Base-by-base conservation (phyloP, 495 filamentous ascomycete species). In the Aspergillus leporis region DNA sequence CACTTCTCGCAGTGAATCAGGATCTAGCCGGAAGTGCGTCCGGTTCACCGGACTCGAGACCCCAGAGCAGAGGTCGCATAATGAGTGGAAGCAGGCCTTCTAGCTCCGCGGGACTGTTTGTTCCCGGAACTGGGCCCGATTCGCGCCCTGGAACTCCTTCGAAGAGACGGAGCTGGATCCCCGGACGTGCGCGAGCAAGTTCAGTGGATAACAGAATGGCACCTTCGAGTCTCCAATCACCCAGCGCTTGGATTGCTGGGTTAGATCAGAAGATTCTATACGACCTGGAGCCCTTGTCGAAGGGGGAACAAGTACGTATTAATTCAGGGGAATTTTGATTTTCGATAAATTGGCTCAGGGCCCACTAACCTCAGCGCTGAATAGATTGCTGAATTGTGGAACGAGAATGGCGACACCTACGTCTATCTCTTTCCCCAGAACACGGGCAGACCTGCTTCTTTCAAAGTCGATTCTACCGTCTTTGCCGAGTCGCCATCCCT, bases 311-410 rank as follows among this genome's bases (percentile, higher is more conserved):
- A 75, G 84, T 86, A 75, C 45, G 70, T 56, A 45, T n/a, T 14
- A 21, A 22, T 55, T 18, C 54, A 47, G 10, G 38, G 14, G 19
- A 38, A n/a, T 21, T 25, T n/a, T 18, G 5, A 16, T 55, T 10
- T 22, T 6, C n/a, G 21, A 12, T 13, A 28, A 34, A 48, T 9
- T 18, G 21, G 16, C 16, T 18, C n/a, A n/a, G 2, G 2, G 18
- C n/a, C 52, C 28, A 46, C 61, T 55, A 59, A 63, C 10, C 22
- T 3, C 46, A 10, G 55, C 31, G 13, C 22, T 45, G 13, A 30
- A 23, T 53, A 93, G 89, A 83, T 96, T 12, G 79, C 86, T 0
- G 95, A 98, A 73, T 71, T 98, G 30, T 98, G 95, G 95, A 87
- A 92, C 62, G 89, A 94, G 36, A 67, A 79, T 43, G 91, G 89